These are phyloP conservation scores for Pseudopediastrum boryanum DNA, from an alignment of 139 green algal species.

Conservation along the genomic window DNA sequence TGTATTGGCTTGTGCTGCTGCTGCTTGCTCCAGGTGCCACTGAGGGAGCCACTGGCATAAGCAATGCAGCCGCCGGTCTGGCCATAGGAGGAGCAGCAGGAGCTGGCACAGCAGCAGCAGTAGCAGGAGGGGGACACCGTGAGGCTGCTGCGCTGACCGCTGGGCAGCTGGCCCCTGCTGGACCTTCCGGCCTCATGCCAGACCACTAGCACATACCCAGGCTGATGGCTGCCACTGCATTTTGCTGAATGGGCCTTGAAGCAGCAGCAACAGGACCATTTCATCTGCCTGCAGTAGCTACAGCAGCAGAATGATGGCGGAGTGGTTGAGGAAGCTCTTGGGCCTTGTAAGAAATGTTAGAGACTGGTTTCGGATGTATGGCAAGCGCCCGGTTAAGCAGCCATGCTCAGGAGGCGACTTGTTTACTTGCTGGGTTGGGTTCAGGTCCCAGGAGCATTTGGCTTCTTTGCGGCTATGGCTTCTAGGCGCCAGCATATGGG, in stretches of 20 bases:
- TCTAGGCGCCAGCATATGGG: no score
- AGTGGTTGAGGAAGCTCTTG: no score
- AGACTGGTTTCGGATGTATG: no score
- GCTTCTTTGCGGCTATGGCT: no score
- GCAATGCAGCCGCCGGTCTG: background rate
- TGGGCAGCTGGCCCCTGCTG: background rate
- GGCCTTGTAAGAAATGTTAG: no score
- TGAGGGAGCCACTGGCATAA: slow-evolving; percentile 14
- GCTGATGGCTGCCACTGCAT: background rate
- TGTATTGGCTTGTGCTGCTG: no score
- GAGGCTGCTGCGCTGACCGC: background rate
- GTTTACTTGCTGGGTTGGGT: no score
- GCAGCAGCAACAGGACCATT: background rate
- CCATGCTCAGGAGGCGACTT: no score
- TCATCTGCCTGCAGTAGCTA: background rate
- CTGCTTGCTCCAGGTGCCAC: slow-evolving; percentile 26
- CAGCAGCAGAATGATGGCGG: background rate
- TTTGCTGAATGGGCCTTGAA: slow-evolving; percentile 5
- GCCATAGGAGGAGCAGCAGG: background rate
- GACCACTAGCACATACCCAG: background rate
- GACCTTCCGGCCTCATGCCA: background rate
- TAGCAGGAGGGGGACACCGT: slow-evolving; percentile 11
- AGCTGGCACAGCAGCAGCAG: background rate
- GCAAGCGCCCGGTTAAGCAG: no score
- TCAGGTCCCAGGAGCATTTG: no score